Evolutionary conservation across 2,329 filamentous ascomycete species (phyloP), one percentile per base, ranked within the genome.

Genomic region (Drechmeria coniospora): DNA sequence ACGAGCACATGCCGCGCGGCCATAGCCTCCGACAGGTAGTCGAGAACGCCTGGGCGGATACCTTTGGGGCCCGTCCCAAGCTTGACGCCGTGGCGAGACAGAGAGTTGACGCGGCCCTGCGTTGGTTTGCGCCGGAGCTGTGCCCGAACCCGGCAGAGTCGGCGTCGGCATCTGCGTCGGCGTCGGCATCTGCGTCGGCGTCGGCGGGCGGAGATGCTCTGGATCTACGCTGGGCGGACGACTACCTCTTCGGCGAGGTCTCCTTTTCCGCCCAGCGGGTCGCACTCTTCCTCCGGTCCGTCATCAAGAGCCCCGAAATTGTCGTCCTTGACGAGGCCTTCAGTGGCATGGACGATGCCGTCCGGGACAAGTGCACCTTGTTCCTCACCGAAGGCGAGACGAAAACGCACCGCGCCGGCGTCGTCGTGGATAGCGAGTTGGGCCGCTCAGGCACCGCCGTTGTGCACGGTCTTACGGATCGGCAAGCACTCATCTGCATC

Each of bases 41-140:
- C 1, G 82, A 90, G 46, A 87, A 77, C 27, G 84, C 87, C 0
- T 95, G 83, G 77, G 78, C 84, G 2, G 81, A 92, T 32, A 93
- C 90, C 0, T 92, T 92, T 39, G 63, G 79, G 11, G 65, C 74
- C 1, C 72, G 65, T 35, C 77, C 90, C 0, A 65, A 58, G 23
- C 56, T 95, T 1, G 63, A 71, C 21, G 46, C 56, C 1, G 53
- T 65, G 8, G 68, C 72, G 0, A 59, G 58, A 15, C 53, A 54
- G 2, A 67, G 70, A 27, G 71, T 93, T 0, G 72, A 81, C 26
- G 70, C 74, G 0, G 69, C 69, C 13, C 62, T 98, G 18, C 55
- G 57, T 11, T 86, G 78, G 72, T 98, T 95, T 48, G 70, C 75
- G 36, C 49, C 62, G 0, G 84, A 94, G 43, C 58, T 94, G n/a